phyloP scores from a whole-genome alignment of 2,329 filamentous ascomycete genomes.

The Colletotrichum incanum region DNA sequence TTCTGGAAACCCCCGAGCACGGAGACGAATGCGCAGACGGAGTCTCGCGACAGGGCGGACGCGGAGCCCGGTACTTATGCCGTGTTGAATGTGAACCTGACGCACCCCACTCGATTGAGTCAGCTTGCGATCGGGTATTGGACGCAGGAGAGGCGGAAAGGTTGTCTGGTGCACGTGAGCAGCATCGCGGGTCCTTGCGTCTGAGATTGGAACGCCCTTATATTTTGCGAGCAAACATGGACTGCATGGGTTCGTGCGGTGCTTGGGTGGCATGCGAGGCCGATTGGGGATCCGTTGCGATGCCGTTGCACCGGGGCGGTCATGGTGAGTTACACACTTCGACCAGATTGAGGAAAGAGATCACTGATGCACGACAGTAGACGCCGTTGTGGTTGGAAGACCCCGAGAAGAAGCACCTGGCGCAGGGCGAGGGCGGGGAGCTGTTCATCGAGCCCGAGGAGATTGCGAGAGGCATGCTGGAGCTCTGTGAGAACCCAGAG shows the following conservation, averaged over 20 bases:
- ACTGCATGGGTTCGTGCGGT: constrained; percentile 54
- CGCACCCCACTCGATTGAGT: constrained; percentile 55
- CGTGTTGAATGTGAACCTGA: constrained; percentile 56
- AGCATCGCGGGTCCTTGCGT: constrained; percentile 54
- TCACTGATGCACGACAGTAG: constrained; percentile 34
- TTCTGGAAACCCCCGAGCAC: constrained; percentile 56
- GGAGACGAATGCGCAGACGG: constrained; percentile 48
- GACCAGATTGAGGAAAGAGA: not conserved
- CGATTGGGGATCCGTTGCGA: constrained; percentile 52
- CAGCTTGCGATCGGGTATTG: constrained; percentile 58
- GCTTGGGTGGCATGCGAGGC: constrained; percentile 50
- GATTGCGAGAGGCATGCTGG: constrained; percentile 52
- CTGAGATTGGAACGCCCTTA: constrained; percentile 52
- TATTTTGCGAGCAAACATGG: constrained; percentile 58
- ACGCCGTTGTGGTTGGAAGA: constrained; percentile 55
- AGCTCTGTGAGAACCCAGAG: constrained; percentile 45
- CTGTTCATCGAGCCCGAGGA: constrained; percentile 51
- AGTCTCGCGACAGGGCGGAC: constrained; percentile 49
- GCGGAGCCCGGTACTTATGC: constrained; percentile 53
- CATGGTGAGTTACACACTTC: constrained; percentile 45
- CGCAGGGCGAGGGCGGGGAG: constrained; percentile 46
- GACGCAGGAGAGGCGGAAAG: constrained; percentile 49
- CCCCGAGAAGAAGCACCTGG: constrained; percentile 49
- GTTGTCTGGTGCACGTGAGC: constrained; percentile 52
- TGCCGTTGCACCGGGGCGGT: constrained; percentile 54